Evolutionary conservation across 495 filamentous ascomycete genomes (phyloP), one percentile per base, ranked within the genome.

Genomic region (Apodospora peruviana): DNA sequence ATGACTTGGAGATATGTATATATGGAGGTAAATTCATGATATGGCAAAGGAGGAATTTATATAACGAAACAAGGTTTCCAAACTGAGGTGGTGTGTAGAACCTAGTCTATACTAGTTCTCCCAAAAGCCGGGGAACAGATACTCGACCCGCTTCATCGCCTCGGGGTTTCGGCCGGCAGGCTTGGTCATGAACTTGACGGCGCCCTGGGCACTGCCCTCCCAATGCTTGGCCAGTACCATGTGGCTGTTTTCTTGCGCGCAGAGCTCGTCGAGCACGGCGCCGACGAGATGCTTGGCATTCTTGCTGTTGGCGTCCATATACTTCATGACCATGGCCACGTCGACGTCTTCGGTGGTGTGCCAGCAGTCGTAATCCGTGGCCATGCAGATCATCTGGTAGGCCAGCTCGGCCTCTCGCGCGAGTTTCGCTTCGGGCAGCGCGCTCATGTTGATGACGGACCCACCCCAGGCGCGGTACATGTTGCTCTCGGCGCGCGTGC

Each of bases 301-400:
- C 51, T 80, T 73, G 38, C 85, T 75, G 66, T 99, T 99, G 46
- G 87, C 83, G 55, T 81, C 84, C 94, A 99, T 99, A 67, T 96
- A 85, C 38, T 81, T 86, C 85, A 96, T 91, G 12, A 99, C 94
- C 86, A 96, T 96, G 62, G 88, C 88, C 7, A 99, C 93, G 51
- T 87, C 90, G 27, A 99, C 93, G 36, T 84, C 86, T 39, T 79
- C 82, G 4, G 74, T 74, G 24, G 67, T 71, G 62, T 87, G 86
- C 93, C 93, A 97, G 79, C 91, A 95, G 68, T 99, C 94, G 60
- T 99, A 99, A 70, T 99, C 93, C 19, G 93, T 99, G 22, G 86
- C 84, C 94, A 99, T 99, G 76, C 91, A 96, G 56, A 99, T 91
- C 81, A 96, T 91, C 72, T 91, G 88, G 62, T 96, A 96, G 14